phyloP scores from a whole-genome alignment of 495 filamentous ascomycete genomes.

The Symbiotaphrina buchneri region DNA sequence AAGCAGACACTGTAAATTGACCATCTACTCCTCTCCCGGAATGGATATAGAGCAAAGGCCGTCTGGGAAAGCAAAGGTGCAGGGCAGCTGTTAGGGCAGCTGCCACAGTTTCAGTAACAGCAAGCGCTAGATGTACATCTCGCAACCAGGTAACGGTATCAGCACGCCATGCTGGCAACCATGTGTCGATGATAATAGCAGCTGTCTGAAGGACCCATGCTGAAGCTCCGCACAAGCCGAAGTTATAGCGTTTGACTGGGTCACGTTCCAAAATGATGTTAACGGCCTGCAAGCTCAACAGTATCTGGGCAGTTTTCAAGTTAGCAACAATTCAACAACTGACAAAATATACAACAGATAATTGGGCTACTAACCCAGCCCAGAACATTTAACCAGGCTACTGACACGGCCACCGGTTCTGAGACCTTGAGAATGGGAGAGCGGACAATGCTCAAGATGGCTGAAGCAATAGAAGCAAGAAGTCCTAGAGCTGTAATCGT shows the following conservation, averaged over 20 bases:
- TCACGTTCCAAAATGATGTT: constrained; percentile 18
- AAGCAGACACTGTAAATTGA: constrained; percentile 33
- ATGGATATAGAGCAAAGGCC: constrained; percentile 36
- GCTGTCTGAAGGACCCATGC: constrained; percentile 17
- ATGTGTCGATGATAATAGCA: constrained; percentile 6
- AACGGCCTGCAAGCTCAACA: constrained; percentile 21
- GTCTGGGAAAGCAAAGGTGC: constrained; percentile 31
- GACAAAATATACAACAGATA: neutral
- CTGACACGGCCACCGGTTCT: neutral
- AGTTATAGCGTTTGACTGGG: constrained; percentile 20
- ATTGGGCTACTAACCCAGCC: constrained; percentile 1
- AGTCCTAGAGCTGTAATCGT: constrained; percentile 21
- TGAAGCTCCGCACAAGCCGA: constrained; percentile 21
- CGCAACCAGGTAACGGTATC: constrained; percentile 6
- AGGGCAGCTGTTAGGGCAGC: constrained; percentile 13
- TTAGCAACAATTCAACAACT: neutral
- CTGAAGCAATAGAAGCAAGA: constrained; percentile 18
- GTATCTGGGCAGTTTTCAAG: neutral
- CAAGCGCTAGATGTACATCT: constrained; percentile 12
- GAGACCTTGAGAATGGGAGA: constrained; percentile 1
- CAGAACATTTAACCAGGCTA: neutral
- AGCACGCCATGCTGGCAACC: constrained; percentile 1
- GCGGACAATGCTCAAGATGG: constrained; percentile 5
- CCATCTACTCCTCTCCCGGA: constrained; percentile 40
- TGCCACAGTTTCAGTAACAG: constrained; percentile 15